Evolutionary conservation across 768 basidiomycete genomes (phyloP).

Genomic region (Russula earlei): DNA sequence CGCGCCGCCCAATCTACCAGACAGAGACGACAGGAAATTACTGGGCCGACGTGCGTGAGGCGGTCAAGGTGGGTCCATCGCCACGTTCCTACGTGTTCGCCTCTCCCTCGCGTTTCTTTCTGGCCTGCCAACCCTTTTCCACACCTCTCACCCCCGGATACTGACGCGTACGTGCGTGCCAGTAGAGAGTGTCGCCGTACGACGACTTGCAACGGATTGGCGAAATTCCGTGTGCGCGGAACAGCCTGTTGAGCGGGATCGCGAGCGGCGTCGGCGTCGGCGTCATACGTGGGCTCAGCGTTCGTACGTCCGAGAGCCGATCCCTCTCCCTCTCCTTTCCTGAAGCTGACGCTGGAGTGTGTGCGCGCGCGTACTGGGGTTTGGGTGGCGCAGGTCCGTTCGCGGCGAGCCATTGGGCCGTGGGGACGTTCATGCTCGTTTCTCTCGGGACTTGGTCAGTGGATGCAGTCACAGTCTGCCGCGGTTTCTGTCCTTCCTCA

Average conservation of each 20-base stretch:
- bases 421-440: constrained; percentile 61
- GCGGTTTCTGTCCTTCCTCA: too few relatives aligned
- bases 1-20: constrained; percentile 22
- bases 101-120: background rate
- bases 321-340: too few relatives aligned
- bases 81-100: background rate
- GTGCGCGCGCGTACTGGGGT: too few relatives aligned
- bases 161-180: background rate
- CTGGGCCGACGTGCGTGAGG: constrained; percentile 29
- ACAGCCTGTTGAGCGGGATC: constrained; percentile 66
- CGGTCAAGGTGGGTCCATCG: constrained; percentile 25
- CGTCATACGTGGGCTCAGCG: constrained; percentile 55
- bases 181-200: constrained; percentile 36
- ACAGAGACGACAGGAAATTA: constrained; percentile 29
- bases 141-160: background rate
- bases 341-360: background rate
- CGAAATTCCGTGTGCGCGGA: constrained; percentile 70
- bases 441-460: constrained; percentile 64
- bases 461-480: background rate
- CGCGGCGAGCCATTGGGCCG: constrained; percentile 69
- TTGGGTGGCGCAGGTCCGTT: constrained; percentile 43
- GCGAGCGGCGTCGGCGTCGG: constrained; percentile 74
- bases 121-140: too few relatives aligned
- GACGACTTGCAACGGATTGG: constrained; percentile 53
- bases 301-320: constrained; percentile 36